Evolutionary conservation across 2,329 filamentous ascomycete species (phyloP).

Genomic region (Blastomyces parvus): DNA sequence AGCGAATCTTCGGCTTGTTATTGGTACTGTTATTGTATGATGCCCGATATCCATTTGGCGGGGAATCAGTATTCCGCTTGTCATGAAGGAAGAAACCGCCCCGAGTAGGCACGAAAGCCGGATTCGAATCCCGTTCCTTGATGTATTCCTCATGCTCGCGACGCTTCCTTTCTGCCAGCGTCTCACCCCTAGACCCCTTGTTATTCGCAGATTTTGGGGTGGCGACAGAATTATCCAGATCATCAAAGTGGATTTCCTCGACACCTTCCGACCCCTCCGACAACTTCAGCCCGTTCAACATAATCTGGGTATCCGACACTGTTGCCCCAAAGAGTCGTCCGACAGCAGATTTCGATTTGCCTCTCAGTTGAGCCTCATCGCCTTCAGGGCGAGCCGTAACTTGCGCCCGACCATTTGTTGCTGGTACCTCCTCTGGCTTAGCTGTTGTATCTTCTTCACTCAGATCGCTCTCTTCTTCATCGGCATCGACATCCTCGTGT

Average conservation of each 20-base stretch:
- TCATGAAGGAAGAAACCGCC: slow-evolving; percentile 98
- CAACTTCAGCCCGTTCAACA: slow-evolving; percentile 50
- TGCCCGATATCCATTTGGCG: slow-evolving; percentile 62
- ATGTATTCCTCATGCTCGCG: slow-evolving; percentile 87
- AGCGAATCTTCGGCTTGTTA: slow-evolving; percentile 45
- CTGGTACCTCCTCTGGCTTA: slow-evolving; percentile 19
- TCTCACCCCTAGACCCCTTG: slow-evolving; percentile 39
- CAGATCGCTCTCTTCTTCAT: slow-evolving; percentile 50
- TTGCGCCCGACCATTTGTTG: slow-evolving; percentile 22
- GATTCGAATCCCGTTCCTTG: slow-evolving; percentile 78
- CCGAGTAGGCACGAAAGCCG: slow-evolving; percentile 85
- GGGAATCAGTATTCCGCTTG: slow-evolving; percentile 67
- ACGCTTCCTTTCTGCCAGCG: slow-evolving; percentile 59
- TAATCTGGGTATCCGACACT: slow-evolving; percentile 49
- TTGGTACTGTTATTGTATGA: slow-evolving; percentile 24
- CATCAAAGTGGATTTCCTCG: slow-evolving; percentile 45
- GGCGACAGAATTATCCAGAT: slow-evolving; percentile 23
- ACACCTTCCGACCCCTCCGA: slow-evolving; percentile 31
- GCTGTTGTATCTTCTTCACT: slow-evolving; percentile 42
- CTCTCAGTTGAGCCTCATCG: slow-evolving; percentile 20
- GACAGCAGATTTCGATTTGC: slow-evolving; percentile 27
- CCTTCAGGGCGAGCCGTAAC: slow-evolving; percentile 22
- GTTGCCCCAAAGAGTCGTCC: slow-evolving; percentile 30
- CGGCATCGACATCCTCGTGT: slow-evolving; percentile 49
- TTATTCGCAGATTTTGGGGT: slow-evolving; percentile 33